Conservation (phyloP, 148 eudicot genomes). For the Talinum fruticosum region DNA sequence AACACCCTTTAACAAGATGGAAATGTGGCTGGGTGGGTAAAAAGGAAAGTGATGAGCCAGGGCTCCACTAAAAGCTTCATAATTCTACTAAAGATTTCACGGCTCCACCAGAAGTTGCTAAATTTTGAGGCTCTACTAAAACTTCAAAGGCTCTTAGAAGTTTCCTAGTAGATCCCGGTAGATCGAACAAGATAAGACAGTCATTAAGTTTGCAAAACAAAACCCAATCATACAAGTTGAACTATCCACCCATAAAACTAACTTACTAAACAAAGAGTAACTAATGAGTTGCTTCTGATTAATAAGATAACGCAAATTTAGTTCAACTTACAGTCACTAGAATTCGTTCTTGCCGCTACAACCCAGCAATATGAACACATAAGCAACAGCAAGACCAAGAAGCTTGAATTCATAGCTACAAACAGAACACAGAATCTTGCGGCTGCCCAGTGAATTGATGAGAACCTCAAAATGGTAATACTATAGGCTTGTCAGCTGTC, state of each 20-base stretch:
- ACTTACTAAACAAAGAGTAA: not conserved
- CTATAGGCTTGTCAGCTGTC: no score
- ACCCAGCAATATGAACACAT: slow-evolving; percentile 12
- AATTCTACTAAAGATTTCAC: not conserved
- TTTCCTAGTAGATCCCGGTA: no score
- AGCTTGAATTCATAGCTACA: slow-evolving; percentile 22
- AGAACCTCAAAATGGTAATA: no score
- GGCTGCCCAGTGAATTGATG: no score
- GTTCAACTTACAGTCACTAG: slow-evolving; percentile 30
- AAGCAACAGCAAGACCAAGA: slow-evolving; percentile 19
- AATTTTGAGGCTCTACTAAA: no score
- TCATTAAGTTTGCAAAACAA: no score
- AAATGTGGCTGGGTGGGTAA: not conserved
- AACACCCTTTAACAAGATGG: not conserved
- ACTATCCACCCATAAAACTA: not conserved
- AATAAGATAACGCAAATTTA: not conserved
- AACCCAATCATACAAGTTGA: no score
- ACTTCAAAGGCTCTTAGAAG: no score
- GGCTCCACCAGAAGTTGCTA: no score
- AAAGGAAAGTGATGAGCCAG: not conserved
- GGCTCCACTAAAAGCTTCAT: not conserved
- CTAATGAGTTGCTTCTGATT: not conserved
- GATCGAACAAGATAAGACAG: no score
- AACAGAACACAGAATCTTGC: no score
- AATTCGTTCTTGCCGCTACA: slow-evolving; percentile 23